Percentiles rank a stretch among this genome's conserved stretches.
Evolutionary conservation across 129 eudicot genomes (phyloP).

Genomic region (Centrapalus pauciflorus): DNA sequence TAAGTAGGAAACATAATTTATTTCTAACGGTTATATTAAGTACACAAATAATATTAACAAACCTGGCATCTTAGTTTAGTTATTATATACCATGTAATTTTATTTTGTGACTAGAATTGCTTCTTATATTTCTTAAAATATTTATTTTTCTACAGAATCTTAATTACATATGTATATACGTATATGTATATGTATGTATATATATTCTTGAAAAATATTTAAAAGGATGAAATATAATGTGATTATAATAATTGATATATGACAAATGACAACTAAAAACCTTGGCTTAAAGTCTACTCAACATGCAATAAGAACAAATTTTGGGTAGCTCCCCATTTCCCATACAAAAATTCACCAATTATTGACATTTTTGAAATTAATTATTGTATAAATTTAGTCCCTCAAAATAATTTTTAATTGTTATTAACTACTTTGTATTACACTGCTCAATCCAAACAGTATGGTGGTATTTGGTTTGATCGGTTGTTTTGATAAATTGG

Average conservation of each 20-base stretch:
- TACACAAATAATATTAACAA: constrained; percentile 17
- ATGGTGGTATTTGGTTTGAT: too few species aligned
- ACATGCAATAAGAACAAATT: constrained; percentile 30
- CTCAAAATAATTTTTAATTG: neutral
- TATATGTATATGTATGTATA: too few species aligned
- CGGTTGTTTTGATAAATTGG: too few species aligned
- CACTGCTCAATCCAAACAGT: too few species aligned
- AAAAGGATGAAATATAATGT: constrained; percentile 8
- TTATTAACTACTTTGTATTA: neutral
- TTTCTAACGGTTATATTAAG: too few species aligned
- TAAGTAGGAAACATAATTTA: too few species aligned
- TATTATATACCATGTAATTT: too few species aligned
- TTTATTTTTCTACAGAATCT: neutral
- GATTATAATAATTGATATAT: constrained; percentile 20
- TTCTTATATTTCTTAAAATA: too few species aligned
- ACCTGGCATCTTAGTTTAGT: too few species aligned
- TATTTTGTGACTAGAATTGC: neutral
- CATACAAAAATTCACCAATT: constrained; percentile 11
- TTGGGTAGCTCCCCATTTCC: constrained; percentile 23
- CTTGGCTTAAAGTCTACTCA: constrained; percentile 38
- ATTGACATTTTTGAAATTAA: neutral
- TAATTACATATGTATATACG: too few species aligned
- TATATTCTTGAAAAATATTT: too few species aligned
- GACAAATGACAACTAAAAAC: constrained; percentile 36
- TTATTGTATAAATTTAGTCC: neutral